Base-by-base conservation (phyloP, 163 green algal species). In the Chlamydomonas reinhardtii region DNA sequence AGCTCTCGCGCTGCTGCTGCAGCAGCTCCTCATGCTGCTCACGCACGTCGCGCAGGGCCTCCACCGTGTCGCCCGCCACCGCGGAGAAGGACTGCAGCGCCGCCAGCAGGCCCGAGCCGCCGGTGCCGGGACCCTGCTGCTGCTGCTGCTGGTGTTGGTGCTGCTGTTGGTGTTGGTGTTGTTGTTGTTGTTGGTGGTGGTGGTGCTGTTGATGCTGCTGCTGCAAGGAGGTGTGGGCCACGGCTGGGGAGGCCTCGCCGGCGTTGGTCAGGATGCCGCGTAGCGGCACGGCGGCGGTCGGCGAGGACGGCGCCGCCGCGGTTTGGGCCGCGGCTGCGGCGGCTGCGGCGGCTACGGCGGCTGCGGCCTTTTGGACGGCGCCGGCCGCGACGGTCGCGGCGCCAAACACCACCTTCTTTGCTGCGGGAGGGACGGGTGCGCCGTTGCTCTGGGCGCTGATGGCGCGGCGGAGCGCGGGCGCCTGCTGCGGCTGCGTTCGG, bases 11-110 rank as follows among this genome's bases (percentile, higher is more conserved):
- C 34, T 86, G 80, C 34, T 68, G 31, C 59, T 79, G 69, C 15
- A 86, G 70, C 32, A 52, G 29, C 32, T 64, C 54, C 39, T 73
- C 77, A 19, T 85, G 77, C 29, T 69, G 16, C 71, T 85, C 59
- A 2, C 77, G 77, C 3, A 31, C n/a, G 20, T n/a, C 32, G 6
- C 16, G 39, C 17, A 85, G 52, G 0, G n/a, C 43, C 16, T 16
- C 22, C 22, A 31, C 48, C 2, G 43, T 62, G 48, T 22, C 43
- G 32, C 39, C 37, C 24, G 77, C 77, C 3, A 68, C 77, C 66
- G 66, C 31, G 29, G 19, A 25, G 35, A 74, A 31, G 34, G 34
- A 29, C 20, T 17, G 22, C 34, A 74, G 32, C 32, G 32, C 32
- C 12, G 19, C 34, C 32, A 52, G 69, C 32, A 74, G 34, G 2